A percentile compares a stretch with the other conserved stretches of the same genome.
Conservation (phyloP, 495 filamentous ascomycete genomes). For the Hyaloscypha hepaticicola region DNA sequence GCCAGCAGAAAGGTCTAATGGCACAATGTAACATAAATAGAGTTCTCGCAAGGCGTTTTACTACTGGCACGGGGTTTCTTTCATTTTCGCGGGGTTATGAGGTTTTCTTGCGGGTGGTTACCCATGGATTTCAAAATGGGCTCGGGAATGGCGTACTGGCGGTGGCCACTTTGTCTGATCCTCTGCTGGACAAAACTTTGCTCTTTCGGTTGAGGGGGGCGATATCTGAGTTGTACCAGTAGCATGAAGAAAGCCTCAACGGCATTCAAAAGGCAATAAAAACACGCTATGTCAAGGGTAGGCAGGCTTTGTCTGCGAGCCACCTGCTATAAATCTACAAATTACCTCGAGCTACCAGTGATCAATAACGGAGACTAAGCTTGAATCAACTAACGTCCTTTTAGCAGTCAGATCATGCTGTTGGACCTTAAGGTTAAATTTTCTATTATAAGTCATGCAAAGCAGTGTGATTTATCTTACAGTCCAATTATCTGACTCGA, state of each 20-base stretch:
- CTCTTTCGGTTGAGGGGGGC: background rate
- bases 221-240: slow-evolving; percentile 20
- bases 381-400: too few relatives aligned
- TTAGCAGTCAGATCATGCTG: too few relatives aligned
- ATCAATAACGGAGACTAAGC: background rate
- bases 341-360: too few relatives aligned
- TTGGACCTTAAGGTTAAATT: too few relatives aligned
- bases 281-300: too few relatives aligned
- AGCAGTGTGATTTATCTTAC: slow-evolving; percentile 9
- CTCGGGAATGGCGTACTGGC: slow-evolving; percentile 22
- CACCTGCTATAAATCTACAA: background rate
- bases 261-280: slow-evolving; percentile 10
- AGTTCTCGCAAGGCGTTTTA: slow-evolving; percentile 19
- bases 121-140: slow-evolving; percentile 21
- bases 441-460: too few relatives aligned
- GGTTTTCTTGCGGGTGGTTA: slow-evolving; percentile 11
- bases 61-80: background rate
- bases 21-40: slow-evolving; percentile 34
- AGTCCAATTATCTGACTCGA: slow-evolving; percentile 75
- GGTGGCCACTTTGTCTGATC: slow-evolving; percentile 5
- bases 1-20: slow-evolving; percentile 19
- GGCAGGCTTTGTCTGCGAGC: background rate
- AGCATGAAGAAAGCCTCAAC: slow-evolving; percentile 19
- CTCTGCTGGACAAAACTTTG: slow-evolving; percentile 12
- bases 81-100: slow-evolving; percentile 14